These are phyloP conservation scores for Xylaria palmicola DNA, from an alignment of 495 filamentous ascomycete genomes.

Conservation along the genomic window DNA sequence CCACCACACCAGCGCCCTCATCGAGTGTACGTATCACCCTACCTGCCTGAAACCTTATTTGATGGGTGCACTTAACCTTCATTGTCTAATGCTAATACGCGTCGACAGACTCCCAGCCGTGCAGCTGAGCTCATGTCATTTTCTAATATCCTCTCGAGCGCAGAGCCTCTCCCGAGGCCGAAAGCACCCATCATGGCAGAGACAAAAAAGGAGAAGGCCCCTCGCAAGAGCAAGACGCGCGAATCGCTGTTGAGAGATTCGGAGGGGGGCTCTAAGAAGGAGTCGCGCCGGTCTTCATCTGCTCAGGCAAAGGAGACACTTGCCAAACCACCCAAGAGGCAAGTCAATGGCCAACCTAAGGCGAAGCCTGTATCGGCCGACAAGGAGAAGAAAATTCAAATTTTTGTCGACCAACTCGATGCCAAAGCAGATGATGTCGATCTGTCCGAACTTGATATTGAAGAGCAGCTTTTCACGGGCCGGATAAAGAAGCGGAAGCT, in stretches of 20 bases:
- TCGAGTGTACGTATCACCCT: conserved; percentile 37
- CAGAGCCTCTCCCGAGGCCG: conserved; percentile 59
- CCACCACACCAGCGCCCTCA: conserved; percentile 28
- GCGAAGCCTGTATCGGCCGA: conserved; percentile 57
- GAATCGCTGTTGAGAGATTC: conserved; percentile 40
- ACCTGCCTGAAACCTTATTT: background rate
- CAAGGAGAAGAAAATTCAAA: conserved; percentile 66
- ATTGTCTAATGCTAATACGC: background rate
- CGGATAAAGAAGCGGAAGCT: conserved; percentile 62
- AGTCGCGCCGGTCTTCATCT: conserved; percentile 39
- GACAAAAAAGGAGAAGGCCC: conserved; percentile 29
- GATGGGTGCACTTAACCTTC: background rate
- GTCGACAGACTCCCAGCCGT: conserved; percentile 58
- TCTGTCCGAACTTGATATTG: conserved; percentile 58
- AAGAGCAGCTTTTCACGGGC: conserved; percentile 52
- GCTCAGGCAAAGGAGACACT: conserved; percentile 47
- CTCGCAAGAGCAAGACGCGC: conserved; percentile 45
- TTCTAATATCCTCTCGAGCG: conserved; percentile 80
- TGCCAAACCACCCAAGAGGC: conserved; percentile 51
- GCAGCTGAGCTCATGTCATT: conserved; percentile 87
- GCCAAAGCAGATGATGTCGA: conserved; percentile 67
- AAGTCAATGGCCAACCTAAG: conserved; percentile 51
- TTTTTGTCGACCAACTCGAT: conserved; percentile 65
- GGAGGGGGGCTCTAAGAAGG: conserved; percentile 39
- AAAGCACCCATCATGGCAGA: conserved; percentile 39